Evolutionary conservation across 441 rosid genomes (phyloP), one percentile per base, ranked within the genome.

Genomic region (Corymbia calophylla): DNA sequence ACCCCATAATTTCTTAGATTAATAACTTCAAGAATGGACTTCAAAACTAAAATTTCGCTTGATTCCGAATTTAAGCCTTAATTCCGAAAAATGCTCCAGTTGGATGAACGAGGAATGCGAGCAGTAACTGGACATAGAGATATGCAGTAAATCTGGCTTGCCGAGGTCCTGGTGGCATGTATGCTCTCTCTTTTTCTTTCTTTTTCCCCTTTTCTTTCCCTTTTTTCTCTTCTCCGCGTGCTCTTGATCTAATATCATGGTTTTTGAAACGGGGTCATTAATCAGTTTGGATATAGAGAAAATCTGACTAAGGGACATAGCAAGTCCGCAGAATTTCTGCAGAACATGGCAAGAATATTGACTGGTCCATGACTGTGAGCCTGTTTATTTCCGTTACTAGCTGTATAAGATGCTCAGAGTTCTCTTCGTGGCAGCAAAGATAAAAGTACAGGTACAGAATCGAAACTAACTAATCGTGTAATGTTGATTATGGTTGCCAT

Each of bases 241-340:
- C 44, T 39, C 44, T 39, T 39, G 44, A 39, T 39, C 44, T 39
- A 39, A 9, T 95, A 93, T 87, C 95, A 94, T 77, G 94, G 95
- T 87, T 95, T 94, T 90, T 66, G 95, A 89, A 94, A 96, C 73
- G 93, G 94, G 21, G 91, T 93, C 86, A 89, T 93, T 93, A 95
- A 91, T 90, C 96, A 93, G 90, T 94, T 94, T 88, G 94, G 92
- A 32, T 90, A 93, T 53, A 93, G 96, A 91, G 97, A 95, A 88
- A 94, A 88, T 77, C 91, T 92, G 29, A 91, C 53, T 49, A 96
- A 95, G 60, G 93, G 94, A 53, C 95, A 88, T 19, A 86, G 90
- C 48, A 77, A 77, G 84, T 23, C 84, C 6, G 8, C 84, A 44
- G 84, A 77, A 77, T 77, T 77, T 77, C 84, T 77, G 53, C 84